Conservation (phyloP, 2,329 filamentous ascomycete species). For the Trichophyton rubrum region DNA sequence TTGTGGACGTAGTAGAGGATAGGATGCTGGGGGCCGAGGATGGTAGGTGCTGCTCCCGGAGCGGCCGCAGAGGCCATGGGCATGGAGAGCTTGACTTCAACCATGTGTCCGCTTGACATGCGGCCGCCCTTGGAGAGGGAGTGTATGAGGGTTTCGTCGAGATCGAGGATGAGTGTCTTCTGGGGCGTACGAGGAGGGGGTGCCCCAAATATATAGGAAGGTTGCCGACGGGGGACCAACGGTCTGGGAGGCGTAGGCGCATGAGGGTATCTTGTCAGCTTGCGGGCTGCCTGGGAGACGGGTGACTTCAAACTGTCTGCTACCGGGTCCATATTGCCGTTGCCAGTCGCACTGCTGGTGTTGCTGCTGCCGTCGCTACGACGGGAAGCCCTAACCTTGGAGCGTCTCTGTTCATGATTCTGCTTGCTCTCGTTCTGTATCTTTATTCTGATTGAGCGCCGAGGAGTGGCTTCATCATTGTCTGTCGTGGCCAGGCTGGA, state of each 20-base stretch:
- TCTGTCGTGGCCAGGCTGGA: conserved; percentile 15
- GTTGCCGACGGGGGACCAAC: conserved; percentile 75
- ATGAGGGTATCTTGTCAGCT: conserved; percentile 78
- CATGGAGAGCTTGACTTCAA: conserved; percentile 68
- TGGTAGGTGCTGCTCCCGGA: conserved; percentile 47
- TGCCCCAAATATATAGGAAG: conserved; percentile 59
- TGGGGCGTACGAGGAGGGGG: conserved; percentile 44
- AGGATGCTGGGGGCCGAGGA: conserved; percentile 67
- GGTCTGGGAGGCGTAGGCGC: conserved; percentile 80
- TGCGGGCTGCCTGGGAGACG: conserved; percentile 59
- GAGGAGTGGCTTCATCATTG: conserved; percentile 48
- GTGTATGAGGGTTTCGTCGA: conserved; percentile 96
- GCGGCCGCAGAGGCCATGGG: conserved; percentile 29
- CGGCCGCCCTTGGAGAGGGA: conserved; percentile 93
- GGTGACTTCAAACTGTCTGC: conserved; percentile 82
- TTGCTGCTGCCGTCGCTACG: conserved; percentile 13
- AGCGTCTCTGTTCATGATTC: conserved; percentile 49
- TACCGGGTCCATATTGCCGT: conserved; percentile 36
- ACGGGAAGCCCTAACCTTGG: conserved; percentile 22
- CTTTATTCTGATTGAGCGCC: conserved; percentile 82
- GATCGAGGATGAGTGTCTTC: conserved; percentile 88
- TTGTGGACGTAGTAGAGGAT: conserved; percentile 99
- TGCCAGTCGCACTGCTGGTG: too few relatives aligned
- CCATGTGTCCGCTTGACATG: conserved; percentile 96
- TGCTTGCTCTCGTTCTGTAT: conserved; percentile 66